Base-by-base conservation (phyloP, 345 rosid genomes). In the Odontarrhena argentea region DNA sequence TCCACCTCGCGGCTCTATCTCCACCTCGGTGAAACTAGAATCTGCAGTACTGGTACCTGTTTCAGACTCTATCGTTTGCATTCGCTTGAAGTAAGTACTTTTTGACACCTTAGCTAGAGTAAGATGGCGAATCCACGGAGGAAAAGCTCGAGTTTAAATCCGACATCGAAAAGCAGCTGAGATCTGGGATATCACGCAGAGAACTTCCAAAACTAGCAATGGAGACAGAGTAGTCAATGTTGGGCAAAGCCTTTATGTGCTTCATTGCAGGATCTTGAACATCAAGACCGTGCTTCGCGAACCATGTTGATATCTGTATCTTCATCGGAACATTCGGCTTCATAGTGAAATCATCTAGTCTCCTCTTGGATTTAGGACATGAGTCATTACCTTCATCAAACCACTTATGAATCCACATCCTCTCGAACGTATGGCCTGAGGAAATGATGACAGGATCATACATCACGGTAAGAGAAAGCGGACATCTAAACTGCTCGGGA, bases 381-480 rank as follows among this genome's bases (percentile, higher is more conserved):
- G 79, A 76, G 25, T 60, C 79, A 47, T 93, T 79, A 53, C 94
- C 96, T 49, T 90, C 97, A 41, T 79, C 81, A 34, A 93, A 84
- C 98, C 92, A 88, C 70, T 80, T 89, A 69, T 85, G 85, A 77
- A 92, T 86, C 86, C 85, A 80, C 71, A 69, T 71, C 81, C 94
- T 87, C 78, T 90, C 98, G 77, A 74, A 93, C 14, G 96, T 88
- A 59, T 85, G 82, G 54, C 97, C 94, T 24, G 97, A 87, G 50
- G 86, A 86, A 80, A 86, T 87, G 51, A 79, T 74, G 62, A 87
- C 94, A 11, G 97, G 98, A 74, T 93, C 98, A 75, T 78, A 85
- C 98, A 93, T 93, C 75, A 93, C 53, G 37, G 68, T 82, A 65
- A 47, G 74, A 28, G 98, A 87, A 71, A 89, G 68, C 7, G 96